Base-by-base conservation (phyloP, 169 alveolate genomes). In the Plasmodium gonderi region DNA sequence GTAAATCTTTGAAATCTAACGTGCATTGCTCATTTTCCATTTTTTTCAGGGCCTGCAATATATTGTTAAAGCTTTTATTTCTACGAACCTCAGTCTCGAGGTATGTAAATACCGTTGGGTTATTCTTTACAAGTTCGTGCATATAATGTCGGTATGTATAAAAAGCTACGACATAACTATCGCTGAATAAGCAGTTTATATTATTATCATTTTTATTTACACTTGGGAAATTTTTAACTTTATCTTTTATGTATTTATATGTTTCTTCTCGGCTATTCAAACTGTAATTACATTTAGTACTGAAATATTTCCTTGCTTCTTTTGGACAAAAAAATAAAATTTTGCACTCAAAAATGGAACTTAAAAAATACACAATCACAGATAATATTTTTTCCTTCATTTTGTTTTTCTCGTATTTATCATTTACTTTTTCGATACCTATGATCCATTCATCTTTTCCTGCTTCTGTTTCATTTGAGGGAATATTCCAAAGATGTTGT, bases 361-460 rank as follows among this genome's bases (percentile, higher is more conserved):
- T 81, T 17, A 87, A 44, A 65, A 87, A 87, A 44, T 87, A 87
- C 40, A 76, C 93, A 11, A 87, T 42, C 9, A 87, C 38, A n/a
- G 93, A 87, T 9, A 87, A 42, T 26, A 87, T 87, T 38, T 87
- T 87, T 51, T 87, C 93, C 49, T 87, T 87, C 17, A 77, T 75
- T 87, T 38, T 75, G 49, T 87, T 87, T 67, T 75, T 87, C 60
- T 87, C 93, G 44, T 87, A 87, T 65, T 87, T 87, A 7, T 87
- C 93, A 75, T 87, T 87, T 42, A 87, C 87, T 45, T 87, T 87
- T 42, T 87, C 93, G 42, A 87, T 87, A 12, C 93, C 93, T 75
- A 87, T 87, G 67, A 87, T 40, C 93, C 93, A 87, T 40, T 87
- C 75, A n/a, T n/a, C n/a, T n/a, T n/a, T 54, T 87, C 72, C 14